Evolutionary conservation across 257 asterid species (phyloP).

Genomic region (Solanum stenotomum): DNA sequence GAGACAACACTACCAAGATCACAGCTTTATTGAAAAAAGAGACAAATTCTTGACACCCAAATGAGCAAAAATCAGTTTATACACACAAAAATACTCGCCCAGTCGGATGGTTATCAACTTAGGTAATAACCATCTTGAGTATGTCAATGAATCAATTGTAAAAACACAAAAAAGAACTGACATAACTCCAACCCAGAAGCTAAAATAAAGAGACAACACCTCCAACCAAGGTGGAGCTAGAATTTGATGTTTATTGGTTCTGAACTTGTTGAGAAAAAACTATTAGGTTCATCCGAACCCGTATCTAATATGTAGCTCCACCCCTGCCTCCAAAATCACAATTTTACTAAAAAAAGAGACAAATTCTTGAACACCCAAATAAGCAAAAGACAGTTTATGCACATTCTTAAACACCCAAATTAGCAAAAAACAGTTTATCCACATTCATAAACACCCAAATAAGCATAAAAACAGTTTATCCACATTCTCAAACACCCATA

Average conservation of each 20-base stretch:
- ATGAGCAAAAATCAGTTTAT: background rate
- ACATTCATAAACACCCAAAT: background rate
- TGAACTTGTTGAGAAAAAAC: background rate
- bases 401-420: background rate
- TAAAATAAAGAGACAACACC: background rate
- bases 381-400: background rate
- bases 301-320: background rate
- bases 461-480: background rate
- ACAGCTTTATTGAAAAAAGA: background rate
- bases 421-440: background rate
- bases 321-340: background rate
- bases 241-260: background rate
- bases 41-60: background rate
- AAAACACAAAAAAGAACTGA: background rate
- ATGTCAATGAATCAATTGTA: background rate
- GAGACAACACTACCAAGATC: background rate
- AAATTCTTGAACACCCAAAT: background rate
- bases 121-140: conserved; percentile 74
- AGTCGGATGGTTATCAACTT: conserved; percentile 72
- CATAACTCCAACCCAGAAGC: background rate
- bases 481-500: background rate
- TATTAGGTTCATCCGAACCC: background rate
- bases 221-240: background rate
- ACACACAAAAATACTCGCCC: conserved; percentile 27
- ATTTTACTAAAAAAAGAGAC: background rate